Conservation (phyloP, 169 alveolate species). For the Theileria annulata region DNA sequence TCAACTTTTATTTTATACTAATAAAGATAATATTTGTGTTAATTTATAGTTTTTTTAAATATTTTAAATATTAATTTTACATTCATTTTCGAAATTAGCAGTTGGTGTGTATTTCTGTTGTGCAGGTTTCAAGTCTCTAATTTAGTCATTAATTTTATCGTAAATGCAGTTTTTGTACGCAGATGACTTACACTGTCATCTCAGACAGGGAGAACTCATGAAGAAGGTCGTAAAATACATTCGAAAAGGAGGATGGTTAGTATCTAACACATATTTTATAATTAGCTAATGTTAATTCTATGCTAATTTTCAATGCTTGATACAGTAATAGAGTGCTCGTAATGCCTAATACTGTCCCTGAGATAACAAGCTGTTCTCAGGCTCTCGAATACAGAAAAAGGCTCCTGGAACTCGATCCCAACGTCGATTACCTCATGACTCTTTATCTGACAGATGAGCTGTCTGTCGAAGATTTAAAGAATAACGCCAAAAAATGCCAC, state of each 20-base stretch:
- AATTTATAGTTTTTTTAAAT: not conserved
- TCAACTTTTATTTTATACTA: not conserved
- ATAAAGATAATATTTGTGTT: not conserved
- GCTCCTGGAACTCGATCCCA: constrained; percentile 53
- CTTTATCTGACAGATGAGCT: constrained; percentile 67
- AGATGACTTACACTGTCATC: constrained; percentile 80
- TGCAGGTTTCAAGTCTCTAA: too few relatives aligned
- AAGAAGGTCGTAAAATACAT: constrained; percentile 42
- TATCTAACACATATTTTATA: not conserved
- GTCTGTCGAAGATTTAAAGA: constrained; percentile 62
- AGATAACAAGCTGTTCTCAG: constrained; percentile 69
- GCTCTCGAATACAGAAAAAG: constrained; percentile 67
- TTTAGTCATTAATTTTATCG: not conserved
- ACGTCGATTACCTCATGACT: constrained; percentile 74
- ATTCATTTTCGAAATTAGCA: too few relatives aligned
- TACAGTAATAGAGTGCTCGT: constrained; percentile 75
- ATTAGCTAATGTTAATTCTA: not conserved
- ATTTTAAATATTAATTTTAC: too few relatives aligned
- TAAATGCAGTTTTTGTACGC: constrained; percentile 42
- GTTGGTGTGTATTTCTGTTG: too few relatives aligned
- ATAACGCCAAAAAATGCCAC: constrained; percentile 57
- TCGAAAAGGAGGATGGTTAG: constrained; percentile 67
- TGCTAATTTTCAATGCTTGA: not conserved
- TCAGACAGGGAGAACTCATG: constrained; percentile 69
- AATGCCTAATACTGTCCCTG: constrained; percentile 77